Evolutionary conservation across 176 grass and related monocot genomes (phyloP), one percentile per base, ranked within the genome.

Genomic region (Musa itinerans): DNA sequence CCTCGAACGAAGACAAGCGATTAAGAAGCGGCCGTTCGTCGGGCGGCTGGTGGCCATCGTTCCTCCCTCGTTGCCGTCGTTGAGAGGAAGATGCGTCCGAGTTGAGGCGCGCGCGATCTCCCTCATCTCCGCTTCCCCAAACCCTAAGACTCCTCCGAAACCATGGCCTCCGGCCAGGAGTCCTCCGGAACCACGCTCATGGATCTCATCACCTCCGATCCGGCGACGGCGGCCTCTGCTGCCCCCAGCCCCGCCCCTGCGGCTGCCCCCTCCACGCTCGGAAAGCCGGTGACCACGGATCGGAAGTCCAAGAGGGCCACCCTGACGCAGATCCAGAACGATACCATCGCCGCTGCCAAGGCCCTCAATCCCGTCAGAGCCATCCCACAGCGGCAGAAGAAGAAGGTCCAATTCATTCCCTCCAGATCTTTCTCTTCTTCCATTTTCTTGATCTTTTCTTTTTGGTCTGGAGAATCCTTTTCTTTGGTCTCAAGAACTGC

Each of bases 171-270:
- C 24, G 85, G 85, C 27, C 87, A 96, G 72, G 93, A 93, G 65
- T 93, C 94, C 1, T 86, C 88, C 12, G 83, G 95, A 68, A 89
- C 82, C 51, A 94, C 90, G 75, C 83, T 94, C 73, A 99, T 99
- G 95, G 95, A 99, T 83, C 91, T 99, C 80, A 99, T 99, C 84
- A 92, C 88, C 54, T 94, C 90, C 81, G 91, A 99, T 91, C 95
- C 88, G 15, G 79, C 76, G 27, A 53, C 78, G 2, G 66, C 83
- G 64, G 67, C 70, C 8, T 13, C 82, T 16, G 70, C 81, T 54
- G 74, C 87, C 68, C 74, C 77, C 34, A 50, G 15, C 26, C 26
- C 70, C 3, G 21, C 83, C 10, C 79, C 89, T 50, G 75, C 27
- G 23, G 68, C 79, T 1, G 69, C n/a, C 4, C 56, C 77, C 29